These are phyloP conservation scores for Nelumbo lutea DNA, from an alignment of 164 flowering plant species.

Conservation along the genomic window DNA sequence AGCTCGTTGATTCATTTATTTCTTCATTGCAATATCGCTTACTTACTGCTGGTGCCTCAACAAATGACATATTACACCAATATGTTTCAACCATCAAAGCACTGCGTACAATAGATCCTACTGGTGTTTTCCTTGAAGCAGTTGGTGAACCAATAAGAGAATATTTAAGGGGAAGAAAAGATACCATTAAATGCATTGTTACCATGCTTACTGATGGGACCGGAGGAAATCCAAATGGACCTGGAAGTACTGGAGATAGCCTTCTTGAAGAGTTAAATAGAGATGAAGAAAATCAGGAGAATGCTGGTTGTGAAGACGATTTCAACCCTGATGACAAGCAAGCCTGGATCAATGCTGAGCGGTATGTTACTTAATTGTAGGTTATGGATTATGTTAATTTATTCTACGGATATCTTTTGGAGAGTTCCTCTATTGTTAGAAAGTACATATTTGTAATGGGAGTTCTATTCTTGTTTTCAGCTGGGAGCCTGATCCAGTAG, in stretches of 20 bases:
- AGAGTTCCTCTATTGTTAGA: not conserved
- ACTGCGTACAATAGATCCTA: slow-evolving; percentile 87
- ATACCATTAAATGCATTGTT: slow-evolving; percentile 94
- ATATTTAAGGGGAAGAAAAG: slow-evolving; percentile 86
- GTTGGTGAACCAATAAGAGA: slow-evolving; percentile 97
- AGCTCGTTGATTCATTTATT: slow-evolving; percentile 90
- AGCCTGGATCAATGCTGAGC: slow-evolving; percentile 71
- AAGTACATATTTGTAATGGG: slow-evolving; percentile 8
- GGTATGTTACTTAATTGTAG: slow-evolving; percentile 33
- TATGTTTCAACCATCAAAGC: slow-evolving; percentile 98
- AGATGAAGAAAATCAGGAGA: slow-evolving; percentile 86
- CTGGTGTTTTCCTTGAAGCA: slow-evolving; percentile 94
- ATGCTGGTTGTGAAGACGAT: slow-evolving; percentile 60
- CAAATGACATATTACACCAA: slow-evolving; percentile 96
- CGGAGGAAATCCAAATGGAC: slow-evolving; percentile 67
- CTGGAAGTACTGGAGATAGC: slow-evolving; percentile 83
- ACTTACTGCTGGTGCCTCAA: slow-evolving; percentile 99
- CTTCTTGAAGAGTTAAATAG: slow-evolving; percentile 98
- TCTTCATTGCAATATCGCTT: slow-evolving; percentile 80
- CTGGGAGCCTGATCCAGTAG: slow-evolving; percentile 99
- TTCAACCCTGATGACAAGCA: slow-evolving; percentile 73
- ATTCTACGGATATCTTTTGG: no score
- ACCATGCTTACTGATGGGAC: slow-evolving; percentile 98
- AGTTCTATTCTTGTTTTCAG: slow-evolving; percentile 29
- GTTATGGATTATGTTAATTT: no score